Conservation (phyloP, 1,284 basidiomycete genomes). For the Moniliella sp. region DNA sequence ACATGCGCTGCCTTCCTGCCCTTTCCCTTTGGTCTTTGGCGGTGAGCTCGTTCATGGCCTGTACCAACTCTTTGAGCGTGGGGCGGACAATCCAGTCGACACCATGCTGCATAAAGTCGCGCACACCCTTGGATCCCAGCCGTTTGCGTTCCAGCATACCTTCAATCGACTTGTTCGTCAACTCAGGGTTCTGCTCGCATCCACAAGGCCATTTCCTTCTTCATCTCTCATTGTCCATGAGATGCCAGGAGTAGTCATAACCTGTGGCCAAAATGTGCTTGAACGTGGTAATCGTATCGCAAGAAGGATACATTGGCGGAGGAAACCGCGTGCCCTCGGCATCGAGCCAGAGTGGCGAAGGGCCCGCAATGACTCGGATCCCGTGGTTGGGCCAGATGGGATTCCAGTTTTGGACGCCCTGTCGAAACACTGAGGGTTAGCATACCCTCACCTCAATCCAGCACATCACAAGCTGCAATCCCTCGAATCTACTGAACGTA, state of each 20-base stretch:
- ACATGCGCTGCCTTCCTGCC: too few species aligned
- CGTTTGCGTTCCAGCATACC: conserved; percentile 1
- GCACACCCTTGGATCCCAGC: conserved; percentile 3
- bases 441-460: too few species aligned
- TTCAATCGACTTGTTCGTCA: conserved; percentile 3
- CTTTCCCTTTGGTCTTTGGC: conserved; percentile 1
- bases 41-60: conserved; percentile 4
- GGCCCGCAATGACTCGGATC: conserved; percentile 6
- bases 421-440: too few species aligned
- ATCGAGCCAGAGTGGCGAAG: conserved; percentile 7
- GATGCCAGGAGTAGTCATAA: conserved; percentile 7
- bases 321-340: conserved; percentile 5
- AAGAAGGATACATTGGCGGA: conserved; percentile 4
- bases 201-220: conserved; percentile 7
- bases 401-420: conserved; percentile 5
- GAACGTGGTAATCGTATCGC: conserved; percentile 5
- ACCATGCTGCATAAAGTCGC: conserved; percentile 5
- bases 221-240: conserved; percentile 4
- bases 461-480: too few species aligned
- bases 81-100: conserved; percentile 3
- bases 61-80: conserved; percentile 3
- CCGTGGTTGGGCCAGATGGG: conserved; percentile 7
- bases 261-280: conserved; percentile 5
- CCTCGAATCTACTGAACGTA: too few species aligned
- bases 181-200: conserved; percentile 7